Evolutionary conservation across 306 rosid genomes (phyloP).

Genomic region (Pyrus betulifolia): DNA sequence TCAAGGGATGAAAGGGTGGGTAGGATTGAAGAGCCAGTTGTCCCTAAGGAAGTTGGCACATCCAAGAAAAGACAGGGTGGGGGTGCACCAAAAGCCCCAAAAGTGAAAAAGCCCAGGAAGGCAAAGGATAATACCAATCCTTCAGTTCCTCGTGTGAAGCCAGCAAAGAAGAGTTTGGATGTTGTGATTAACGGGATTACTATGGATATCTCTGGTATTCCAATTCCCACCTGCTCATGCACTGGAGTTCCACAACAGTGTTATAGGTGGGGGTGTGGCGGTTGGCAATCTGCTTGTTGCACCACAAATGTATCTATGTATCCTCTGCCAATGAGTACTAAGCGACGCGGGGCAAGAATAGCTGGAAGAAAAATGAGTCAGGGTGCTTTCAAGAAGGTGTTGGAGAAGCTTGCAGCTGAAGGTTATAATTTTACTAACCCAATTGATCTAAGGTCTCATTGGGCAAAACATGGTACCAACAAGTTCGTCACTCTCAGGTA

Average conservation of each 20-base stretch:
- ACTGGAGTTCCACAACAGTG: slow-evolving; percentile 88
- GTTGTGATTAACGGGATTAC: slow-evolving; percentile 74
- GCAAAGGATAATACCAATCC: slow-evolving; percentile 53
- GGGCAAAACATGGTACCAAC: slow-evolving; percentile 99
- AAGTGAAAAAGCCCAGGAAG: slow-evolving; percentile 70
- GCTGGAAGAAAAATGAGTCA: slow-evolving; percentile 99
- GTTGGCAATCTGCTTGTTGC: slow-evolving; percentile 99
- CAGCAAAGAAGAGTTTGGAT: slow-evolving; percentile 68
- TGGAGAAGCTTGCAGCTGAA: slow-evolving; percentile 93
- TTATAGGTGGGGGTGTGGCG: slow-evolving; percentile 97
- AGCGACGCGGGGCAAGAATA: slow-evolving; percentile 94
- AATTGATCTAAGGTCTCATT: slow-evolving; percentile 82
- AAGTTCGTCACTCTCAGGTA: slow-evolving; percentile 97
- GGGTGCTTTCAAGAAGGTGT: slow-evolving; percentile 96
- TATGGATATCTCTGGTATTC: slow-evolving; percentile 78
- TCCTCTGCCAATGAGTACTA: slow-evolving; percentile 96
- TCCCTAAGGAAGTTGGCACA: slow-evolving; percentile 49
- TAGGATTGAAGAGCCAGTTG: slow-evolving; percentile 47
- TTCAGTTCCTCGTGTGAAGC: slow-evolving; percentile 61
- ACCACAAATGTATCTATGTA: slow-evolving; percentile 74
- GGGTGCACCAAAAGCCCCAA: slow-evolving; percentile 62
- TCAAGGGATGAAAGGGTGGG: slow-evolving; percentile 58
- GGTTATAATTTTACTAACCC: slow-evolving; percentile 88
- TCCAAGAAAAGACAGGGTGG: slow-evolving; percentile 62
- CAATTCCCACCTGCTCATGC: slow-evolving; percentile 90